Evolutionary conservation across 305 asterid genomes (phyloP).

Genomic region (Fraxinus dipetala): DNA sequence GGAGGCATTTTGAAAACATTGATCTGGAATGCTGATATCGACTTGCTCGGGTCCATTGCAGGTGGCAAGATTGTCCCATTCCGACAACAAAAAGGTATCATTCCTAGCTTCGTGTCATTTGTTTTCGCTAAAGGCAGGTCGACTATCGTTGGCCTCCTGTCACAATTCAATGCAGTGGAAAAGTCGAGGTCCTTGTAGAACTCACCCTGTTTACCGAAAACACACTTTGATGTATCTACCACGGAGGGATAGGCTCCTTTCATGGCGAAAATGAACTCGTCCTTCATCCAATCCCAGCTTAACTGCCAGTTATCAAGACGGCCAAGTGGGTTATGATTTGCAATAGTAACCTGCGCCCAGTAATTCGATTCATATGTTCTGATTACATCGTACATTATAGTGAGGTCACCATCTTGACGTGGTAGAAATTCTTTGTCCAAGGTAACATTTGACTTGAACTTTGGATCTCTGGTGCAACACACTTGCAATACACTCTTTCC

Average conservation of each 20-base stretch:
- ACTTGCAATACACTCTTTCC: slow-evolving; percentile 72
- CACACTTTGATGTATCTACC: slow-evolving; percentile 62
- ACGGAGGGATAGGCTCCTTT: slow-evolving; percentile 79
- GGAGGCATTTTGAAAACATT: slow-evolving; percentile 93
- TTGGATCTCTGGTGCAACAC: slow-evolving; percentile 61
- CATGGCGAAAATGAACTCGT: slow-evolving; percentile 74
- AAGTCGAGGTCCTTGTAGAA: slow-evolving; percentile 56
- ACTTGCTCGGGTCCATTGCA: slow-evolving; percentile 79
- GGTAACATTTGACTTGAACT: slow-evolving; percentile 49
- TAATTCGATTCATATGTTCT: slow-evolving; percentile 70
- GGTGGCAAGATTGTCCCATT: slow-evolving; percentile 88
- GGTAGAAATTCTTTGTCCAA: slow-evolving; percentile 57
- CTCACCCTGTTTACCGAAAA: slow-evolving; percentile 71
- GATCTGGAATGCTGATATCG: slow-evolving; percentile 71
- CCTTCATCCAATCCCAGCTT: slow-evolving; percentile 98
- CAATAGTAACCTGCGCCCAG: slow-evolving; percentile 81
- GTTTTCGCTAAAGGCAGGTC: slow-evolving; percentile 75
- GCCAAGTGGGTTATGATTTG: slow-evolving; percentile 83
- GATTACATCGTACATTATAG: slow-evolving; percentile 72
- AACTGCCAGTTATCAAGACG: slow-evolving; percentile 90
- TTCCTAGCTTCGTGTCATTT: slow-evolving; percentile 60
- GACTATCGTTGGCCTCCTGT: slow-evolving; percentile 63
- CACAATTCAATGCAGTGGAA: slow-evolving; percentile 64
- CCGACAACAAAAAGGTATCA: slow-evolving; percentile 76
- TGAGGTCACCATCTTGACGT: slow-evolving; percentile 71